Percentiles rank a stretch among this genome's conserved stretches.
phyloP scores from a whole-genome alignment of 192 early-diverging fungal genomes.

The Jimgerdemannia lactiflua region DNA sequence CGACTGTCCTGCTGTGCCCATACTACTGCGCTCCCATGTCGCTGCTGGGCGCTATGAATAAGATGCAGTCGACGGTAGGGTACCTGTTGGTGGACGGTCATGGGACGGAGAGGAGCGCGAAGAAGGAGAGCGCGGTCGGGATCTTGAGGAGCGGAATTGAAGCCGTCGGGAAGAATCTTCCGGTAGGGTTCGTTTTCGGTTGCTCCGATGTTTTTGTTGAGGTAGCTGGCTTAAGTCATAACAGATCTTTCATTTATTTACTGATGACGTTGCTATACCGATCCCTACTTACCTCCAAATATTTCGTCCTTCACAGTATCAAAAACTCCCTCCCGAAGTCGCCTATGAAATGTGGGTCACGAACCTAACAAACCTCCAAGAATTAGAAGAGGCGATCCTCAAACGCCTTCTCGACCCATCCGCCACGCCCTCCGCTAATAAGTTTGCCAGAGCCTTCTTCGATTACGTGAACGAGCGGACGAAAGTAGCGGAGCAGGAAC shows the following conservation, averaged over 20 bases:
- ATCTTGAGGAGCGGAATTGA: background rate
- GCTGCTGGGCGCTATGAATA: slow-evolving; percentile 48
- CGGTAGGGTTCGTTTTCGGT: background rate
- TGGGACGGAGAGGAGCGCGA: background rate
- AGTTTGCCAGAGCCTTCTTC: background rate
- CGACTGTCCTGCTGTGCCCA: slow-evolving; percentile 37
- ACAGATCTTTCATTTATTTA: no score
- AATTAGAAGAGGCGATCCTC: background rate
- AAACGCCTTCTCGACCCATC: background rate
- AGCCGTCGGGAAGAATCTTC: background rate
- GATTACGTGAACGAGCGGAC: background rate
- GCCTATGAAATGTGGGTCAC: background rate
- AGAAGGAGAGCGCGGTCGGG: background rate
- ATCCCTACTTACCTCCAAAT: no score
- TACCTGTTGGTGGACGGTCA: slow-evolving; percentile 13
- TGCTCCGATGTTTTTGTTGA: no score
- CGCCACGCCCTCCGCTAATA: background rate
- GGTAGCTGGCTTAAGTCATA: no score
- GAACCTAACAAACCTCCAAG: background rate
- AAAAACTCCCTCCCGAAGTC: background rate
- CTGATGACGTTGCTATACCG: no score
- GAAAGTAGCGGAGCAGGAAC: background rate
- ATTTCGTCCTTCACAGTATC: no score
- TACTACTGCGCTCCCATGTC: slow-evolving; percentile 49
- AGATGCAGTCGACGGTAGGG: slow-evolving; percentile 38